These are phyloP conservation scores for Patellifolia procumbens DNA, from an alignment of 179 eudicot species.

Conservation along the genomic window DNA sequence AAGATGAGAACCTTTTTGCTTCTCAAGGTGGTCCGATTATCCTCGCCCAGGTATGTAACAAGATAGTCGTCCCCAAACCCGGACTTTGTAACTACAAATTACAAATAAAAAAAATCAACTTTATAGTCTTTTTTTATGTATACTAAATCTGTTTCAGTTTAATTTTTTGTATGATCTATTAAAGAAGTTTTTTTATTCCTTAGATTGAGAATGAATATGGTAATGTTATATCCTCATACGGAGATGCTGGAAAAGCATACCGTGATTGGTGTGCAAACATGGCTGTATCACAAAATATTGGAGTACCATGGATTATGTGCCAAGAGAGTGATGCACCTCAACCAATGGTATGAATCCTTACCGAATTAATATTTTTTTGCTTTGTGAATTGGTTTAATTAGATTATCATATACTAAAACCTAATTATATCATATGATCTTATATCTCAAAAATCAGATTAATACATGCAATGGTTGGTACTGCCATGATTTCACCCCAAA, in stretches of 20 bases:
- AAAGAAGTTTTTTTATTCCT: not conserved
- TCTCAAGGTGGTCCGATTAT: slow-evolving; percentile 47
- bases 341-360: slow-evolving; percentile 46
- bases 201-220: slow-evolving; percentile 87
- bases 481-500: slow-evolving; percentile 55
- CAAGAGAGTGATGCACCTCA: slow-evolving; percentile 66
- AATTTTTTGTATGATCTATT: not conserved
- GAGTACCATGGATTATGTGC: slow-evolving; percentile 90
- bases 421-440: not conserved
- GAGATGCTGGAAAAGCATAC: slow-evolving; percentile 61
- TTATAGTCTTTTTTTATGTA: too few relatives aligned
- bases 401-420: too few relatives aligned
- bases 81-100: too few relatives aligned
- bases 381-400: not conserved
- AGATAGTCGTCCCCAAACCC: not conserved
- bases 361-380: not conserved
- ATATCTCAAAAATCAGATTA: slow-evolving; percentile 35
- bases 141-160: too few relatives aligned
- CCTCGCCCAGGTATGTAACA: slow-evolving; percentile 35
- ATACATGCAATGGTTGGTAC: slow-evolving; percentile 75
- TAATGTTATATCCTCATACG: slow-evolving; percentile 48
- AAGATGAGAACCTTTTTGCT: slow-evolving; percentile 42
- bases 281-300: slow-evolving; percentile 56
- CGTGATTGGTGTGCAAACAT: slow-evolving; percentile 63
- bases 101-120: too few relatives aligned